phyloP scores from a whole-genome alignment of 78 protist species.

The Salpingoeca rosetta region DNA sequence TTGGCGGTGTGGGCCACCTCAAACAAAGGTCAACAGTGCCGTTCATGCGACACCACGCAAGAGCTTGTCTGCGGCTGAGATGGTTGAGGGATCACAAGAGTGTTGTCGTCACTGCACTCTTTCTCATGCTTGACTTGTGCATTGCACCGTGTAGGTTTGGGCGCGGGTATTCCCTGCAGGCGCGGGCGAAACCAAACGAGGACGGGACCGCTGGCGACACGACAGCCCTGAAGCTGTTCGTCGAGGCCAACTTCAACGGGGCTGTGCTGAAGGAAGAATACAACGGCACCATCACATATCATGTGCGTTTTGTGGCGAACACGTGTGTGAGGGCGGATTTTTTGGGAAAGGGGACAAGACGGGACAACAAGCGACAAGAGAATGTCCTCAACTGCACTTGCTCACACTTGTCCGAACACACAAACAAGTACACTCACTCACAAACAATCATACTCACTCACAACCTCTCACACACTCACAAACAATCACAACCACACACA shows the following conservation, averaged over 20 bases:
- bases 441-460: too few relatives aligned
- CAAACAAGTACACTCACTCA: too few relatives aligned
- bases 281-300: neutral
- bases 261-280: neutral
- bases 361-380: neutral
- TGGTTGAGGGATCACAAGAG: too few relatives aligned
- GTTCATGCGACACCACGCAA: too few relatives aligned
- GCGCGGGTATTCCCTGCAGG: neutral
- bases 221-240: neutral
- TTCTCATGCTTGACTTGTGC: too few relatives aligned
- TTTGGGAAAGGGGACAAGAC: neutral
- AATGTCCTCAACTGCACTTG: neutral
- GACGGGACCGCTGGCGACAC: neutral
- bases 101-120: too few relatives aligned
- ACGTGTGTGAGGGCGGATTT: neutral
- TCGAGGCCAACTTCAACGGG: neutral
- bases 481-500: neutral
- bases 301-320: neutral
- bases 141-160: neutral
- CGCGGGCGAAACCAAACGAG: neutral
- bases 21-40: neutral
- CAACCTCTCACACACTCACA: neutral
- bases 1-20: slow-evolving; percentile 16
- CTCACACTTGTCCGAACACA: neutral
- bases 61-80: too few relatives aligned